Evolutionary conservation across 371 early-diverging fungal species (phyloP).

Genomic region (Gilbertella persicaria): DNA sequence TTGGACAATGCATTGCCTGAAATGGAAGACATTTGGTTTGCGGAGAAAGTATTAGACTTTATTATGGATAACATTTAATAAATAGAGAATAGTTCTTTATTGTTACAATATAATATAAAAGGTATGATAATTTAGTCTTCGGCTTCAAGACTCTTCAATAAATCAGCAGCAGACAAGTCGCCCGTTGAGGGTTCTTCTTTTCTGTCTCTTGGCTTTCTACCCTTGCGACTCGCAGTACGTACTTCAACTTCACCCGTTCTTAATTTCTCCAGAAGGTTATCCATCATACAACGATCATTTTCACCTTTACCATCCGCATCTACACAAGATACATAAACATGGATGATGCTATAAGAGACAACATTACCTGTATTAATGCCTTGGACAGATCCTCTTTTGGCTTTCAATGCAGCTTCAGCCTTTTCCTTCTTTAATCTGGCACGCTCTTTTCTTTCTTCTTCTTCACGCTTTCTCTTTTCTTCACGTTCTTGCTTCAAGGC

Average conservation of each 20-base stretch:
- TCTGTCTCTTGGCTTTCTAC: conserved; percentile 11
- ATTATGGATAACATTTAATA: no score
- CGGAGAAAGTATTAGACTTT: conserved; percentile 24
- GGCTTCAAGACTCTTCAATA: conserved; percentile 21
- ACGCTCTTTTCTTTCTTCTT: conserved; percentile 37
- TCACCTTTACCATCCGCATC: conserved; percentile 21
- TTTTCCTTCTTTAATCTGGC: conserved; percentile 28
- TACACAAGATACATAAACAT: not conserved
- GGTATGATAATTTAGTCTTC: conserved; percentile 9
- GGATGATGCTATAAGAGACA: no score
- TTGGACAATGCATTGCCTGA: conserved; percentile 3
- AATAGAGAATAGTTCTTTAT: no score
- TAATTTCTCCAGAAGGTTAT: conserved; percentile 32
- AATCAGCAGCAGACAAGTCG: conserved; percentile 21
- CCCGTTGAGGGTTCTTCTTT: not conserved
- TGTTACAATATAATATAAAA: no score
- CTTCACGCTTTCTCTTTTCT: conserved; percentile 37
- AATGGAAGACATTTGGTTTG: conserved; percentile 34
- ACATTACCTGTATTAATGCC: conserved; percentile 25
- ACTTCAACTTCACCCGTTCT: conserved; percentile 33
- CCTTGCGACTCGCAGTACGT: conserved; percentile 21
- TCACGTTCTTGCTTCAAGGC: conserved; percentile 37
- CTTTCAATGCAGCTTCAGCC: conserved; percentile 22
- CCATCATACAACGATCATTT: conserved; percentile 34
- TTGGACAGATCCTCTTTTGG: conserved; percentile 21